phyloP scores from a whole-genome alignment of 108 stramenopile genomes.

The Phaeodactylum tricornutum region DNA sequence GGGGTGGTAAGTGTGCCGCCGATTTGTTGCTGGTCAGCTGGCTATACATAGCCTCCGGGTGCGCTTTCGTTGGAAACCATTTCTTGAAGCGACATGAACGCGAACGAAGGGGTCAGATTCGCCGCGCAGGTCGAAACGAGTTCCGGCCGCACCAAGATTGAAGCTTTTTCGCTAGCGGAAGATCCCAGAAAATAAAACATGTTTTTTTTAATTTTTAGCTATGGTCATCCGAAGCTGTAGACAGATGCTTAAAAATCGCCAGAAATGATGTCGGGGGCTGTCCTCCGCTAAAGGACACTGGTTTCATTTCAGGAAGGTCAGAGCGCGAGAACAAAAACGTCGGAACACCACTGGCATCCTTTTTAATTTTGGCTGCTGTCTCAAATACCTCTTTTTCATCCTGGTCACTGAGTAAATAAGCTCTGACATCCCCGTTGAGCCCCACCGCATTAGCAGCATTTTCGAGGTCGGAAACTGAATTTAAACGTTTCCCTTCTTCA shows the following conservation, averaged over 20 bases:
- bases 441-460: not conserved
- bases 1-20: conserved; percentile 38
- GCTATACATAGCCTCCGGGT: conserved; percentile 22
- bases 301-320: not conserved
- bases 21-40: conserved; percentile 43
- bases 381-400: not conserved
- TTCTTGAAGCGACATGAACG: conserved; percentile 42
- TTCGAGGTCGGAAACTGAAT: not conserved
- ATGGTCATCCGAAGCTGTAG: too few relatives aligned
- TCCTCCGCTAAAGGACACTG: not conserved
- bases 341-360: not conserved
- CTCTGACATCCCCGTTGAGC: not conserved
- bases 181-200: too few relatives aligned
- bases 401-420: not conserved
- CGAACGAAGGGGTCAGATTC: conserved; percentile 20
- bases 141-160: not conserved
- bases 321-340: not conserved
- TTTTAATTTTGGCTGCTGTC: not conserved
- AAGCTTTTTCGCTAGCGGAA: too few relatives aligned
- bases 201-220: too few relatives aligned
- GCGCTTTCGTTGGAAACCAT: conserved; percentile 26
- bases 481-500: conserved; percentile 1
- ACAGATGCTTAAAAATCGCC: not conserved
- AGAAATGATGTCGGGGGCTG: not conserved
- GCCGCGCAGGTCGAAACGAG: not conserved